A percentile compares a stretch with the other conserved stretches of the same genome.
Evolutionary conservation across 192 early-diverging fungal species (phyloP).

Genomic region (Paraglomus brasilianum): DNA sequence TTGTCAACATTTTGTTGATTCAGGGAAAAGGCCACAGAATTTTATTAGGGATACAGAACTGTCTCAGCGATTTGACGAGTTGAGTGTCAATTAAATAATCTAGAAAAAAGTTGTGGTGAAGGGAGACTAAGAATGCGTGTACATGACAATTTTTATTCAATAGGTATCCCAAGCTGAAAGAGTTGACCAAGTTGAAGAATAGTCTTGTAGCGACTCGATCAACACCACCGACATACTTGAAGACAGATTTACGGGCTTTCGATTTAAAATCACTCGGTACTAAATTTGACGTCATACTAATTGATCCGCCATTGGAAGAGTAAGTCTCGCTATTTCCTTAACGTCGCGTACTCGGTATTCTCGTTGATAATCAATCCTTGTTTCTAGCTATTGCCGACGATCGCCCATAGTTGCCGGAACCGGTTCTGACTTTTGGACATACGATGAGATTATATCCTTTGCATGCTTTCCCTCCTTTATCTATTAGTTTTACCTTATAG

Average conservation of each 20-base stretch:
- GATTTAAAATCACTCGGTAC: constrained; percentile 43
- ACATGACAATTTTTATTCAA: neutral
- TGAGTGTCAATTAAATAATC: constrained; percentile 24
- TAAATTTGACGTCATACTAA: constrained; percentile 62
- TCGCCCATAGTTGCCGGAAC: constrained; percentile 32
- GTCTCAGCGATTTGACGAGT: constrained; percentile 54
- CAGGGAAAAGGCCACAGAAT: constrained; percentile 56
- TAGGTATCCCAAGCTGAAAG: constrained; percentile 56
- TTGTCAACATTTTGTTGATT: constrained; percentile 55
- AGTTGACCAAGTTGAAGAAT: constrained; percentile 48
- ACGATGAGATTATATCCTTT: constrained; percentile 47
- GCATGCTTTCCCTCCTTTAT: too few species aligned
- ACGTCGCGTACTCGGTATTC: neutral
- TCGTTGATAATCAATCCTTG: neutral
- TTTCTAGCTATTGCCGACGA: constrained; percentile 31
- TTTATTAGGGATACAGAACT: constrained; percentile 52
- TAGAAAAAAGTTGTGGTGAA: too few species aligned
- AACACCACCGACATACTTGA: constrained; percentile 47
- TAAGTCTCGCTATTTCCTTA: constrained; percentile 30
- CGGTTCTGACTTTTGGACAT: constrained; percentile 41
- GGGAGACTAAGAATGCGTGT: too few species aligned
- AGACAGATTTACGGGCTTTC: constrained; percentile 50
- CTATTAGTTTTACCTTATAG: too few species aligned
- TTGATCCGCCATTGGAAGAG: constrained; percentile 61
- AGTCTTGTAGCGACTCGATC: constrained; percentile 39